phyloP scores from a whole-genome alignment of 2,329 filamentous ascomycete species.

The Exophiala sideris region DNA sequence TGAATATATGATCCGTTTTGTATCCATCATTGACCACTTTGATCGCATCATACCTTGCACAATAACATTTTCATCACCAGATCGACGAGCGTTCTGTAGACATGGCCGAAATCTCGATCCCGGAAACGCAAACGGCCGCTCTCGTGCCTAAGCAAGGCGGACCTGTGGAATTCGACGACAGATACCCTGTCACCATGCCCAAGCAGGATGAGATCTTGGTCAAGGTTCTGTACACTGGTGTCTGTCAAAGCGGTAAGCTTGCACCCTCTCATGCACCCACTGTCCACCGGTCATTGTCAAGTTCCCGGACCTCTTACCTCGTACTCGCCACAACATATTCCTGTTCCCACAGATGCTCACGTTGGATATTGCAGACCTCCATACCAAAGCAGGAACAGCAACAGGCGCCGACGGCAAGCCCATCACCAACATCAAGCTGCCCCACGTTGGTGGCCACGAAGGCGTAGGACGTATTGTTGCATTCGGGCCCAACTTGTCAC shows the following conservation, averaged over 20 bases:
- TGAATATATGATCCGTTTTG: no score
- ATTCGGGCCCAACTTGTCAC: constrained; percentile 33
- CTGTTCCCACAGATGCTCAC: background rate
- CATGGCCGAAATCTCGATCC: constrained; percentile 17
- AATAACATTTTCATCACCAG: no score
- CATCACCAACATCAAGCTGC: constrained; percentile 45
- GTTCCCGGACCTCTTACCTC: background rate
- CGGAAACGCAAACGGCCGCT: constrained; percentile 38
- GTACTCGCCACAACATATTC: background rate
- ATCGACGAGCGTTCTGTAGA: no score
- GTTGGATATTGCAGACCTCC: constrained; percentile 33
- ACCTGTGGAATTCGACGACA: constrained; percentile 39
- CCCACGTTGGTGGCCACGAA: constrained; percentile 47
- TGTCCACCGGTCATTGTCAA: background rate
- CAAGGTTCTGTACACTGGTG: constrained; percentile 45
- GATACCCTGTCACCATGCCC: constrained; percentile 42
- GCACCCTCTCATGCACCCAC: no score
- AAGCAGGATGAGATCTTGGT: constrained; percentile 43
- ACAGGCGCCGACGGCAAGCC: constrained; percentile 39
- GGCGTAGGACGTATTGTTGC: constrained; percentile 43
- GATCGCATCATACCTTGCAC: no score
- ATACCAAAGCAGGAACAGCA: constrained; percentile 40
- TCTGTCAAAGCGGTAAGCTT: constrained; percentile 43
- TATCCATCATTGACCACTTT: no score
- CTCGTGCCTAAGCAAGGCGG: constrained; percentile 42